These are phyloP conservation scores for Sporothrix globosa DNA, from an alignment of 2,329 filamentous ascomycete genomes.

Conservation along the genomic window DNA sequence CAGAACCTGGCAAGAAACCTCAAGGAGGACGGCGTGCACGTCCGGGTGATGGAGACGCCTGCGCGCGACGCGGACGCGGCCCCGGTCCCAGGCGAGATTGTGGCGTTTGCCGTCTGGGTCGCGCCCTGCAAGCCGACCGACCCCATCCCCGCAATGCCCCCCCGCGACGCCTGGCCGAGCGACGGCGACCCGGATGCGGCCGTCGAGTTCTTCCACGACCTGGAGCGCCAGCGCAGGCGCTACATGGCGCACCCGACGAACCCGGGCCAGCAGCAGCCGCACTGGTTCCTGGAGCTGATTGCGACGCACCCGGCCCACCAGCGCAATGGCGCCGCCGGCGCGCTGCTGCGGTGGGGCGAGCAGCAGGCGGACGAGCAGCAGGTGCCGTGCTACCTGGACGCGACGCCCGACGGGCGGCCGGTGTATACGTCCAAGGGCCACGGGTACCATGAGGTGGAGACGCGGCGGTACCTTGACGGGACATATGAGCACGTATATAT, in stretches of 20 bases:
- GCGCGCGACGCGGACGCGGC: neutral
- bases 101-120: conserved; percentile 56
- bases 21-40: conserved; percentile 44
- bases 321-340: conserved; percentile 51
- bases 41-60: conserved; percentile 45
- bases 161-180: conserved; percentile 46
- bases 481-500: conserved; percentile 45
- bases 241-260: conserved; percentile 45
- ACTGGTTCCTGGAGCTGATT: conserved; percentile 56
- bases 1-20: conserved; percentile 47
- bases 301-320: conserved; percentile 50
- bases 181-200: conserved; percentile 46
- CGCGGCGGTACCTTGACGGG: conserved; percentile 44
- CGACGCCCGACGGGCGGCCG: conserved; percentile 51
- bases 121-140: conserved; percentile 35
- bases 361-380: conserved; percentile 50
- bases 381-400: conserved; percentile 54
- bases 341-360: conserved; percentile 54
- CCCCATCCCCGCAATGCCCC: conserved; percentile 37
- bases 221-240: conserved; percentile 44
- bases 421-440: conserved; percentile 51
- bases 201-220: conserved; percentile 47
- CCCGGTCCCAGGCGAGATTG: conserved; percentile 36
- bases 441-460: conserved; percentile 51
- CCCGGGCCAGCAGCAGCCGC: conserved; percentile 39